phyloP scores from a whole-genome alignment of 1,139 yeast species.

The Chernovozyma aurita region DNA sequence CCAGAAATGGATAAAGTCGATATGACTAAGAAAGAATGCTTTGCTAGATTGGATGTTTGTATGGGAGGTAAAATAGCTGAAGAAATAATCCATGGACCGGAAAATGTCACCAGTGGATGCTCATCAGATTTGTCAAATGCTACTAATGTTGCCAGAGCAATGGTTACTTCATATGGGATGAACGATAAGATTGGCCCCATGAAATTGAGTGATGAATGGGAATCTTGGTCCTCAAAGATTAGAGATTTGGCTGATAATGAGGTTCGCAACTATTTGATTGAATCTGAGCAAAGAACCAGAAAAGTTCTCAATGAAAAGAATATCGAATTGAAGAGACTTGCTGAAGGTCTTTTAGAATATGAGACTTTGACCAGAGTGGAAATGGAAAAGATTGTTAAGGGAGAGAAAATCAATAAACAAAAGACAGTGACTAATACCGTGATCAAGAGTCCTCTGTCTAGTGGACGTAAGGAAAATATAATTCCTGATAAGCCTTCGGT shows the following conservation, averaged over 20 bases:
- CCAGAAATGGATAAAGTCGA: constrained; percentile 99
- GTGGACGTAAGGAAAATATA: constrained; percentile 17
- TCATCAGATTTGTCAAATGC: constrained; percentile 88
- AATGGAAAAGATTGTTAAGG: constrained; percentile 79
- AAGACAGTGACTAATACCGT: constrained; percentile 74
- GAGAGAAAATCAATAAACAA: constrained; percentile 65
- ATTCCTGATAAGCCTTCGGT: constrained; percentile 17
- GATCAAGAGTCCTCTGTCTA: constrained; percentile 41
- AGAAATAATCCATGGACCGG: constrained; percentile 85
- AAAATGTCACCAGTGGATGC: constrained; percentile 92
- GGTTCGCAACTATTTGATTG: constrained; percentile 68
- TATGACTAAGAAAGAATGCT: constrained; percentile 82
- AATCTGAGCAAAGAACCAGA: constrained; percentile 78
- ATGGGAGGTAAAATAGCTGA: constrained; percentile 99
- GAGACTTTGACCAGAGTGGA: constrained; percentile 92
- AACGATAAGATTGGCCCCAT: constrained; percentile 92
- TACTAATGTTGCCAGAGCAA: constrained; percentile 89
- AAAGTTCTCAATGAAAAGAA: constrained; percentile 55
- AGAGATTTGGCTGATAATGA: constrained; percentile 91
- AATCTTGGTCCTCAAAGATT: constrained; percentile 85
- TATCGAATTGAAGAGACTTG: constrained; percentile 78
- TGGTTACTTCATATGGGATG: constrained; percentile 98
- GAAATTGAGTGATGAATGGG: constrained; percentile 83
- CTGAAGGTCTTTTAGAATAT: constrained; percentile 90
- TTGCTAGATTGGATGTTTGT: constrained; percentile 90